Evolutionary conservation across 163 green algal species (phyloP), one percentile per base, ranked within the genome.

Genomic region (Coccomyxa subellipsoidea): DNA sequence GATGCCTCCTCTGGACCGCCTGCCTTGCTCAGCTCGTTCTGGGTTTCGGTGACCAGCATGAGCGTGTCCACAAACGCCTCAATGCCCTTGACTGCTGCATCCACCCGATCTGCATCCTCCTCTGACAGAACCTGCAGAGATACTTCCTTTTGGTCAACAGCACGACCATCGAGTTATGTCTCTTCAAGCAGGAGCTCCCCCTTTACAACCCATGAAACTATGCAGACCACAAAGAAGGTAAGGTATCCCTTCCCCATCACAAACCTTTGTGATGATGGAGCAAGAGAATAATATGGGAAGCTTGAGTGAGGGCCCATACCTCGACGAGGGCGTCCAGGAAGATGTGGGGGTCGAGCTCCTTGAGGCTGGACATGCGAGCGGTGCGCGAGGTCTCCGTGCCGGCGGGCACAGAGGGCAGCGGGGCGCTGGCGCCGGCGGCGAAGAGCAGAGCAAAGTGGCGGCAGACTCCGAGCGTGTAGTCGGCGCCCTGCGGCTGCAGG

Each of bases 391-490:
- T 7, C 34, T 31, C 23, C 15, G 29, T 12, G 34, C 27, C 78
- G 35, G 25, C 9, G 78, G 69, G 7, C 31, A 37, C 37, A 18
- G 34, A 35, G 78, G 25, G n/a, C 4, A 34, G 38, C 54, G 78
- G 38, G 8, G 79, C 29, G 34, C 72, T 40, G 1, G 72, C 72
- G 10, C 85, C 85, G 15, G 86, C 80, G 3, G 89, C 89, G 70
- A 97, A 93, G 66, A 99, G 91, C 87, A 99, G 92, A 7, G 93
- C 96, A 85, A 98, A 98, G 86, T 99, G 96, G 69, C 94, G 92
- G 78, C 87, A 93, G 34, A 97, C 85, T 54, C 88, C 87, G n/a
- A 87, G 47, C 4, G 91, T 89, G 84, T 98, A 98, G 0, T 86
- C 85, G 10, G 40, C 39, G 0, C 93, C 92, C n/a, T 85, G 71